Base-by-base conservation (phyloP, 2,329 filamentous ascomycete species). In the Zopfia rhizophila region DNA sequence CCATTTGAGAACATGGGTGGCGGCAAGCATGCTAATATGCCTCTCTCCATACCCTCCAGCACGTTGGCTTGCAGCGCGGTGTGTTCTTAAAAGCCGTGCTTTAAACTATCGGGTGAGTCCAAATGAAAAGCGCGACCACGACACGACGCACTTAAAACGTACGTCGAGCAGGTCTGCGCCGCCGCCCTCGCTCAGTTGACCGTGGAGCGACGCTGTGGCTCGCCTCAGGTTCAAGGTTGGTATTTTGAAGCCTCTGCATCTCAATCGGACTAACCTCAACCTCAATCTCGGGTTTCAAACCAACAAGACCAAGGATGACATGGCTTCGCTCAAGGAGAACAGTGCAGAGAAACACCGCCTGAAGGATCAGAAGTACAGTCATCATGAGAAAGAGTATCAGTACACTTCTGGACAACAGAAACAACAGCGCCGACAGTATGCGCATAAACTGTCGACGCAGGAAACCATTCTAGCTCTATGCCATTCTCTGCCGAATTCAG, bases 21-120 rank as follows among this genome's bases (percentile, higher is more conserved):
- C 13, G 66, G 69, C 42, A 54, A 50, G 16, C 61, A 69, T 22
- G 68, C 70, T 40, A 78, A 78, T 51, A 66, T 67, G 21, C 71
- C 74, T 7, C 67, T 82, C 13, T 78, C 72, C 12, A 80, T 82
- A 76, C 79, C 82, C 55, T 78, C 75, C 38, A 74, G 69, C 54
- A 73, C 72, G 35, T 56, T 75, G 60, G 72, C 74, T 38, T 72
- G 70, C 54, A 74, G 59, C 45, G 65, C 72, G 32, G 66, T 73
- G 67, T 78, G 69, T 39, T 73, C 65, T 59, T 55, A 78, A 73
- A 80, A 80, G 78, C 74, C 76, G 70, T 73, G 63, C 70, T 74
- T 74, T 66, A 75, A 75, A 74, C 69, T 78, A 76, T 65, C 73
- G 68, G 61, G 70, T 74, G 63, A 66, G 69, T 70, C 70, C 74